Conservation (phyloP, 2,329 filamentous ascomycete species). For the Fusarium tricinctum region DNA sequence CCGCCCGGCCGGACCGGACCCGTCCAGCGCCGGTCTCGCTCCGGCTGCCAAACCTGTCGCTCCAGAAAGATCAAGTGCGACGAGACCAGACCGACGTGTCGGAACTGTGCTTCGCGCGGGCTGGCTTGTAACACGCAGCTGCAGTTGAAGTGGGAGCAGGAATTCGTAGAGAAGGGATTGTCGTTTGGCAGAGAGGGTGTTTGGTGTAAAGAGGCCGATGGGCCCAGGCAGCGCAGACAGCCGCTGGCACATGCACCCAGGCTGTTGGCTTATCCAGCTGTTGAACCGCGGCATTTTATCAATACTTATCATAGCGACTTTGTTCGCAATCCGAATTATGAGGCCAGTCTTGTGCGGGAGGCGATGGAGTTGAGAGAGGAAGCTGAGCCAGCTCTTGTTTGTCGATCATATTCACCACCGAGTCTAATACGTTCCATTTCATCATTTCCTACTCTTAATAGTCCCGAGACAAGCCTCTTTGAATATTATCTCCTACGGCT, state of each 20-base stretch:
- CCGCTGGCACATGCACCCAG: constrained; percentile 1
- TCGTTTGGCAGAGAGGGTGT: constrained; percentile 52
- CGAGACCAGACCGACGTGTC: constrained; percentile 40
- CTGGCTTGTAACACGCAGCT: constrained; percentile 28
- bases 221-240: neutral
- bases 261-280: neutral
- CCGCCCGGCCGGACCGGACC: constrained; percentile 28
- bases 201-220: constrained; percentile 44
- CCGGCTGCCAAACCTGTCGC: constrained; percentile 47
- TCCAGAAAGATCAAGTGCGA: constrained; percentile 46
- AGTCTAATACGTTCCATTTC: constrained; percentile 21
- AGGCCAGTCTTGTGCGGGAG: constrained; percentile 29
- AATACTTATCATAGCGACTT: constrained; percentile 43
- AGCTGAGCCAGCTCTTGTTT: constrained; percentile 2
- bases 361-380: constrained; percentile 29
- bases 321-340: constrained; percentile 26
- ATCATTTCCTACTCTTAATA: constrained; percentile 26
- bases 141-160: constrained; percentile 51
- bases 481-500: constrained; percentile 43
- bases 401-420: constrained; percentile 6
- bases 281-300: constrained; percentile 38
- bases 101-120: constrained; percentile 37
- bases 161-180: constrained; percentile 45
- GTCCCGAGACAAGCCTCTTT: constrained; percentile 30
- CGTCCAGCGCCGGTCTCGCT: constrained; percentile 37